A percentile compares a stretch with the other conserved stretches of the same genome.
Evolutionary conservation across 73 alveolate genomes (phyloP).

Genomic region (Stentor coeruleus): DNA sequence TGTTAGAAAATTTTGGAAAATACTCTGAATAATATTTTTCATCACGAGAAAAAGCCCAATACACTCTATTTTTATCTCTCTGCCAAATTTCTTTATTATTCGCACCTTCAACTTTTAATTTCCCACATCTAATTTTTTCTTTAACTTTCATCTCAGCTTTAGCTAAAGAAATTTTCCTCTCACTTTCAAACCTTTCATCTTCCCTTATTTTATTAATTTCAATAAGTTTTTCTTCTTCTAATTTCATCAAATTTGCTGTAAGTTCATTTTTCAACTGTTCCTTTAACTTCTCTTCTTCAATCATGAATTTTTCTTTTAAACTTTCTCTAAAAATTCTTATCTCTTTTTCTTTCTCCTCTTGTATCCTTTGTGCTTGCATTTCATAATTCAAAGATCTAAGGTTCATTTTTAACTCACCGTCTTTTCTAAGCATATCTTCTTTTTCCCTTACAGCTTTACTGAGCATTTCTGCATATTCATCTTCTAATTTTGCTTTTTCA

Average conservation of each 20-base stretch:
- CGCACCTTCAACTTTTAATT: no score
- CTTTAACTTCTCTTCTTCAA: neutral
- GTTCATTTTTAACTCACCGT: neutral
- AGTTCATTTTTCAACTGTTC: neutral
- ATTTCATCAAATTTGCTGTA: neutral
- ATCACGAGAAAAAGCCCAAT: neutral
- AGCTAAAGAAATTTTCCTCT: no score
- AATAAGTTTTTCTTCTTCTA: neutral
- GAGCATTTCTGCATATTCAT: no score
- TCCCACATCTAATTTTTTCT: no score
- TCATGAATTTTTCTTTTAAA: neutral
- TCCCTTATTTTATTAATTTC: neutral
- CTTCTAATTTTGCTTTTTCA: no score
- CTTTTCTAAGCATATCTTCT: neutral
- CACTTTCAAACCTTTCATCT: no score
- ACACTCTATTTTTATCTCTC: neutral
- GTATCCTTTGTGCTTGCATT: neutral
- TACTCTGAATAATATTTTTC: neutral
- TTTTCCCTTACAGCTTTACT: neutral
- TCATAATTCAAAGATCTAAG: neutral
- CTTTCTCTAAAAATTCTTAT: no score
- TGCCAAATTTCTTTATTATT: neutral
- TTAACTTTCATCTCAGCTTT: no score
- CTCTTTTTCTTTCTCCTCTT: neutral
- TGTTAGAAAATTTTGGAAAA: neutral